Base-by-base conservation (phyloP, 768 basidiomycete species). In the Mrakia blollopis region DNA sequence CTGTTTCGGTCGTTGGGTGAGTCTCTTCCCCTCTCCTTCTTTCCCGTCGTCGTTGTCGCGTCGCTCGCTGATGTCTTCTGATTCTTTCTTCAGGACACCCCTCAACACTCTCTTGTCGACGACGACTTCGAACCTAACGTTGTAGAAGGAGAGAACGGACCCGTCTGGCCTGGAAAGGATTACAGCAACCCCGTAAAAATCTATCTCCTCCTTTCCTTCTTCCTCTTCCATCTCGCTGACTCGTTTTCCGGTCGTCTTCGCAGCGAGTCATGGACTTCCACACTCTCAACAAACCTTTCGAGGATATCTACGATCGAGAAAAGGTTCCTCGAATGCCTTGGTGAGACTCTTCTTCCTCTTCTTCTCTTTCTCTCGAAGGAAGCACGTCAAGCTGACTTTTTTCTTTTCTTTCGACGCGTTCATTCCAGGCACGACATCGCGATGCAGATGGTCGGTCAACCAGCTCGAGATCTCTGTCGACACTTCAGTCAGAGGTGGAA, bases 401-500 rank as follows among this genome's bases (percentile, higher is more conserved):
- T 3, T 21, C 47, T 50, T 11, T 41, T 41, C 47, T 50, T 21
- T 50, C 47, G 47, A 50, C n/a, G n/a, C n/a, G n/a, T n/a, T n/a
- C n/a, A 50, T 2, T 18, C 1, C 9, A 50, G 47, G 95, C 97
- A 99, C 82, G 97, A 99, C 82, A 93, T 98, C 54, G 93, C 90
- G 0, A 87, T 98, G 86, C 97, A 99, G 83, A 89, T 98, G 60
- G 91, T 98, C 37, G 97, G 97, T 4, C 94, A 96, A 82, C 97
- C 97, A 68, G 94, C 95, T 28, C 88, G 96, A 32, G 97, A 99
- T 84, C 84, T 98, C 16, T 92, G 91, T 77, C 89, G 97, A 67
- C 97, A 99, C 85, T 99, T 99, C 80, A 89, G 93, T 23, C 91
- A 98, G 83, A 88, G 95, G 80, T 98, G 96, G 95, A 98, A 98